phyloP scores from a whole-genome alignment of 2,329 filamentous ascomycete species.

The Alternaria gaisen region DNA sequence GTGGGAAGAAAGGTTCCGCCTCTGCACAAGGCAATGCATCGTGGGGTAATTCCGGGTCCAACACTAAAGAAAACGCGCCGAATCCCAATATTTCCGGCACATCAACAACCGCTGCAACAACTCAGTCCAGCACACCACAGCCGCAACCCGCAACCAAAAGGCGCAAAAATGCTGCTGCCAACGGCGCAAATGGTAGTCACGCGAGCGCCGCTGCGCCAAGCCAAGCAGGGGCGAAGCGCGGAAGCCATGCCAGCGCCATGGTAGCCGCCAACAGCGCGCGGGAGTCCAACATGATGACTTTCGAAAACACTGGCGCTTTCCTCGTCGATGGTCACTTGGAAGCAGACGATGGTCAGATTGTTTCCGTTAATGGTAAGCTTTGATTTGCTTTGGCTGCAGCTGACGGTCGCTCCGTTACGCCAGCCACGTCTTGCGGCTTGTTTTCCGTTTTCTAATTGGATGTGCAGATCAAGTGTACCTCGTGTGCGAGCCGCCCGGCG shows the following conservation, averaged over 20 bases:
- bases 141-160: slow-evolving; percentile 67
- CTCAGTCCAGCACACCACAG: slow-evolving; percentile 46
- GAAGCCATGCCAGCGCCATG: slow-evolving; percentile 44
- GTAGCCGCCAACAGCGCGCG: slow-evolving; percentile 55
- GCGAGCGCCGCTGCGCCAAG: slow-evolving; percentile 51
- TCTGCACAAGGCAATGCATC: slow-evolving; percentile 52
- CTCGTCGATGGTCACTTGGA: slow-evolving; percentile 80
- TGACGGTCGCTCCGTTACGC: slow-evolving; percentile 37
- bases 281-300: slow-evolving; percentile 88
- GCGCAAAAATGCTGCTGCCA: slow-evolving; percentile 74
- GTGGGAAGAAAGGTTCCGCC: slow-evolving; percentile 51
- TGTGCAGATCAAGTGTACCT: slow-evolving; percentile 85
- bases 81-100: slow-evolving; percentile 62
- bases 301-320: slow-evolving; percentile 74
- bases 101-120: slow-evolving; percentile 63
- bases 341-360: slow-evolving; percentile 87
- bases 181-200: slow-evolving; percentile 48
- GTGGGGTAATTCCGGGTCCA: slow-evolving; percentile 48
- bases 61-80: slow-evolving; percentile 46
- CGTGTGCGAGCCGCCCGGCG: slow-evolving; percentile 94
- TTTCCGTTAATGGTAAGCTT: slow-evolving; percentile 81
- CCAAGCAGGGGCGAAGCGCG: slow-evolving; percentile 48
- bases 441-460: slow-evolving; percentile 48
- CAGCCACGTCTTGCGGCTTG: slow-evolving; percentile 40
- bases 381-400: slow-evolving; percentile 32